Conservation (phyloP, 2,329 filamentous ascomycete genomes). For the Trichoderma sp. region DNA sequence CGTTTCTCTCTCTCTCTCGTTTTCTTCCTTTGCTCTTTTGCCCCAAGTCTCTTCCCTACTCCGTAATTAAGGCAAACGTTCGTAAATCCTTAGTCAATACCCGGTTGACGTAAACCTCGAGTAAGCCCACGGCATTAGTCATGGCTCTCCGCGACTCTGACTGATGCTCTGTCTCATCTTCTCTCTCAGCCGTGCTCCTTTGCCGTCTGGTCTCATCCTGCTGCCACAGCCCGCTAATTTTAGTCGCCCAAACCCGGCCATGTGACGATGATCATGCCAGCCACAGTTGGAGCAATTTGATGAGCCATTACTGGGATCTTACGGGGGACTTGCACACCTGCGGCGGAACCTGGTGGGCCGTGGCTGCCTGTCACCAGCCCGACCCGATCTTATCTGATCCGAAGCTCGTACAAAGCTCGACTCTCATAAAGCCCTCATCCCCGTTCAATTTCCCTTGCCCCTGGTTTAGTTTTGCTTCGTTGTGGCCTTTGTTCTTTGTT, state of each 20-base stretch:
- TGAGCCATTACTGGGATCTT: not conserved
- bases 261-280: slow-evolving; percentile 18
- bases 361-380: slow-evolving; percentile 15
- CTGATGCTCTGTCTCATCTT: slow-evolving; percentile 30
- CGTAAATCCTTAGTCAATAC: not conserved
- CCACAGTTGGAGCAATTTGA: not conserved
- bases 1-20: not conserved
- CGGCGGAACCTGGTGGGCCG: slow-evolving; percentile 11
- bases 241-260: slow-evolving; percentile 14
- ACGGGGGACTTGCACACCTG: not conserved
- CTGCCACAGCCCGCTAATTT: slow-evolving; percentile 9
- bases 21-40: not conserved
- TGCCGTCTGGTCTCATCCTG: slow-evolving; percentile 7
- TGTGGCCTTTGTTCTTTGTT: not conserved
- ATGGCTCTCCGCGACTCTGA: not conserved
- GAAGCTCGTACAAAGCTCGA: slow-evolving; percentile 1
- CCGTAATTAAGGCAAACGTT: not conserved
- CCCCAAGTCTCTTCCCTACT: too few relatives aligned
- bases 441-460: not conserved
- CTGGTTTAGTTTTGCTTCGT: not conserved
- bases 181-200: not conserved
- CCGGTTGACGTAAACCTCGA: not conserved
- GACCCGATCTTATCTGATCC: slow-evolving; percentile 20
- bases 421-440: slow-evolving; percentile 16
- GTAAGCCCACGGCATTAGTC: not conserved